Evolutionary conservation across 202 grass and related monocot species (phyloP), one percentile per base, ranked within the genome.

Genomic region (Cymbopogon flexuosus): DNA sequence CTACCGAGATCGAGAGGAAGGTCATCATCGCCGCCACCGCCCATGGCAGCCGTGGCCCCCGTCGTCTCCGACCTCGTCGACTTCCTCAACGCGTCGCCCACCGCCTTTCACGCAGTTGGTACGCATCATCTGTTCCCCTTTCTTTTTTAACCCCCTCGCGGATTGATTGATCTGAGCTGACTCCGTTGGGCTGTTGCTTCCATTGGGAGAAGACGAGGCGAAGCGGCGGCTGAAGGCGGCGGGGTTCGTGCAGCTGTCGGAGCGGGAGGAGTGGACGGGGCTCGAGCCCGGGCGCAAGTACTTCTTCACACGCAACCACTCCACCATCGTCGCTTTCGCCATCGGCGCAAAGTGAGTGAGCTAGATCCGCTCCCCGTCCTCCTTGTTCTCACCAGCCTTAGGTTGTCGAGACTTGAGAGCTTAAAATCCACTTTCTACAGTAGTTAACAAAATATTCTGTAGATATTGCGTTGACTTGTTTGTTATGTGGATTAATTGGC

Each of bases 251-350:
- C 88, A 89, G 37, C 79, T 98, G 8, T 94, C 79, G 34, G 95
- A 98, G 84, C 89, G 88, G 39, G 92, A 94, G 72, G 86, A 91
- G 57, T 94, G 95, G 92, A 21, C 75, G 71, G 88, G 69, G 24
- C 84, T 98, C 27, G 35, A 94, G 86, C 63, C 80, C 10, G 92
- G 95, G 6, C 43, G 60, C 81, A 98, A 94, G 81, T 98, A 98
- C 46, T 98, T 94, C 86, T 98, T 94, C 82, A 98, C 92, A 1
- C 91, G 95, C 58, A 98, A 98, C 69, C 81, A 94, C 71, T 98
- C 92, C 79, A 94, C 95, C 73, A 68, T 98, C 71, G 47, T 98
- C 16, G 90, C 95, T 33, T 98, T 98, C 77, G 90, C 95, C 60
- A 82, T 98, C 62, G 95, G 95, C 11, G 84, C 84, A 52, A 94